Evolutionary conservation across 176 grass and related monocot genomes (phyloP), one percentile per base, ranked within the genome.

Genomic region (Melocanna baccifera): DNA sequence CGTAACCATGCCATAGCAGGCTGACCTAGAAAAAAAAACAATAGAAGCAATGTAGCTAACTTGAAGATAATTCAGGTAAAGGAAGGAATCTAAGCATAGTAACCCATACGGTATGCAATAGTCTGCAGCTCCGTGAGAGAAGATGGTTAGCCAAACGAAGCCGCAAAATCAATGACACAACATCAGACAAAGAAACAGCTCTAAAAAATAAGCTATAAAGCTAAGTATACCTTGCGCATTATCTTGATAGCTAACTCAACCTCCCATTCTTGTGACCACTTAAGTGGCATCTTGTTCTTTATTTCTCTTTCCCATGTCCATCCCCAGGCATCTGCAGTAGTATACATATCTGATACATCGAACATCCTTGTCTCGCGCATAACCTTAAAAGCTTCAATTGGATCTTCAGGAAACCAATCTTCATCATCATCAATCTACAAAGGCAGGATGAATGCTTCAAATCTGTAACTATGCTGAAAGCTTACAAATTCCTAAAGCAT

Each of bases 181-280:
- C 29, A 73, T 62, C 42, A 65, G 47, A 64, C 71, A 22, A 74
- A 46, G 22, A 23, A 75, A 72, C 52, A 73, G 9, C 41, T 69
- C 43, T 59, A 40, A 77, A 36, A 72, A 30, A 53, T 59, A 66
- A 22, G 63, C 20, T 74, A 79, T 23, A 78, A 62, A 40, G 18
- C 48, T 65, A 74, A 67, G 11, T 83, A 65, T 90, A 77, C 93
- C 92, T 98, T 92, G 59, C 95, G 87, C 89, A 93, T 90, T 79
- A 98, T 95, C 80, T 93, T 98, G 58, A 98, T 93, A 81, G 96
- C 93, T 62, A 98, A 71, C 45, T 95, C 96, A 87, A 93, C 93
- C 87, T 98, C 96, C 93, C 96, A 98, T 90, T 95, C 96, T 89
- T 98, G 96, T 75, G 96, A 95, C 96, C 96, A 98, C 67, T 83